phyloP scores from a whole-genome alignment of 176 grass and related monocot genomes.

The Hordeum vulgare region MorexV3_pseudomolecules_assembly NC_058524.1:469785388-469785887 shows the following conservation, averaged over 20 bases:
- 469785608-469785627: too few species aligned
- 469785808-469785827: too few species aligned
- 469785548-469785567: too few species aligned
- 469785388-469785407: not conserved
- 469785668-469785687: not conserved
- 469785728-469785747: conserved; percentile 15
- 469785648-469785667: not conserved
- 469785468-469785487: conserved; percentile 40
- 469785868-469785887: not conserved
- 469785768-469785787: not conserved
- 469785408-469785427: conserved; percentile 28
- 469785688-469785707: conserved; percentile 8
- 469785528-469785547: not conserved
- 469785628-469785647: not conserved
- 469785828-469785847: not conserved
- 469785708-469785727: conserved; percentile 14
- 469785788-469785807: not conserved
- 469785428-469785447: conserved; percentile 21
- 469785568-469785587: too few species aligned
- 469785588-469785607: too few species aligned
- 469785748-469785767: conserved; percentile 31
- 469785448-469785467: conserved; percentile 39
- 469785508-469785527: conserved; percentile 9
- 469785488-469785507: conserved; percentile 41
- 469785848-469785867: not conserved